Evolutionary conservation across 306 rosid species (phyloP), one percentile per base, ranked within the genome.

Genomic region (Fragaria iinumae): DNA sequence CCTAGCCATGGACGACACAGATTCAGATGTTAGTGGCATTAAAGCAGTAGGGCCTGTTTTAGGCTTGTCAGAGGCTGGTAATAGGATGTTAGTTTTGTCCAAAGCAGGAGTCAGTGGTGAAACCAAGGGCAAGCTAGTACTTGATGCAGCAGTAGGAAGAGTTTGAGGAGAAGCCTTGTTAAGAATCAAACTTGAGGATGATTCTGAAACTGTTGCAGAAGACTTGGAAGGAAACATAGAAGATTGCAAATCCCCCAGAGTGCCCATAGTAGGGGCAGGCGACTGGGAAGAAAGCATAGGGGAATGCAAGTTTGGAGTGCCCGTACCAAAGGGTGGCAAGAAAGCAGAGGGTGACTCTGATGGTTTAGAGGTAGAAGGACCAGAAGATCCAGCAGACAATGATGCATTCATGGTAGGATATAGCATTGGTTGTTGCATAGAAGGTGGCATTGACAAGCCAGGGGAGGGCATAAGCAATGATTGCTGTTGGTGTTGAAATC

Each of bases 391-490:
- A 32, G 88, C 49, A 4, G 90, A 86, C 69, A 90, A 75, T 71
- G 96, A 65, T 76, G 85, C 74, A 77, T 69, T 87, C 76, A 83
- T 85, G 74, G 82, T 90, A 70, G 96, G 90, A 80, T 85, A 91
- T 74, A 80, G 97, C 92, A 91, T 86, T 45, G 93, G 88, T 72
- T 83, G 98, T 83, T 83, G 96, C 88, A 89, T 39, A 14, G 94
- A 83, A 71, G 93, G 79, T 77, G 96, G 93, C 88, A 93, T 78
- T 6, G 96, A 43, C 76, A 92, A 73, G 68, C 91, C 96, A 38
- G 89, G 91, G 75, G 97, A 96, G n/a, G 97, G 95, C 70, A 85
- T 88, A 79, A 94, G 85, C 80, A 91, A 77, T 59, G 97, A 76
- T 72, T 90, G 98, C 71, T 91, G 98, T 36, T 85, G 94, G 11